A percentile compares a stretch with the other conserved stretches of the same genome.
Evolutionary conservation across 768 basidiomycete species (phyloP).

Genomic region (Lactarius pseudohatsudake): DNA sequence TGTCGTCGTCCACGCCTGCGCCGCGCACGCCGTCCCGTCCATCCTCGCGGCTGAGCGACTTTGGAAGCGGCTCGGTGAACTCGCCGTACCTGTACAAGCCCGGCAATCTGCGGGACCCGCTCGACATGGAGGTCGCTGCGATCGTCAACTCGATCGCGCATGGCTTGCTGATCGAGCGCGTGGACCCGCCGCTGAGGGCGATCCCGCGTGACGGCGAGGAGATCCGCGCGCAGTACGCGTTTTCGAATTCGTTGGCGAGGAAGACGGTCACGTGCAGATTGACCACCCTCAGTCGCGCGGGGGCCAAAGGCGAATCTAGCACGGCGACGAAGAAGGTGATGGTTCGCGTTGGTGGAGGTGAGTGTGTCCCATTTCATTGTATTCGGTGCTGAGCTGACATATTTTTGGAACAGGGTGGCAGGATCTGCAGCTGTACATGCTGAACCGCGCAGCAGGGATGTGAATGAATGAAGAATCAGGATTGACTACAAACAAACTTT

Average conservation of each 20-base stretch:
- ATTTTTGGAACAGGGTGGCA: slow-evolving; percentile 61
- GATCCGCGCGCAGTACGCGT: slow-evolving; percentile 79
- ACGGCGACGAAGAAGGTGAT: slow-evolving; percentile 78
- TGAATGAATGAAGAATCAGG: slow-evolving; percentile 38
- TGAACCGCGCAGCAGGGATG: slow-evolving; percentile 73
- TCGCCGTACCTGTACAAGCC: slow-evolving; percentile 65
- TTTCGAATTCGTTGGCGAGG: slow-evolving; percentile 67
- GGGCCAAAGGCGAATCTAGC: slow-evolving; percentile 40
- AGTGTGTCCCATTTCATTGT: not conserved
- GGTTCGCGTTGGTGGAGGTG: slow-evolving; percentile 84
- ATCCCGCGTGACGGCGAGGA: slow-evolving; percentile 74
- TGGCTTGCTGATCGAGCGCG: slow-evolving; percentile 71
- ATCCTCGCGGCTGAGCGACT: slow-evolving; percentile 61
- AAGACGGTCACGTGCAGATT: slow-evolving; percentile 79
- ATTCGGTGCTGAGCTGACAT: slow-evolving; percentile 1
- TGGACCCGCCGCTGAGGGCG: slow-evolving; percentile 71
- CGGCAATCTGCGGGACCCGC: slow-evolving; percentile 68
- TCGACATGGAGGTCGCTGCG: slow-evolving; percentile 75
- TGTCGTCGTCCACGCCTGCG: slow-evolving; percentile 40
- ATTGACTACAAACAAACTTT: slow-evolving; percentile 7
- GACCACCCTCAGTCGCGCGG: slow-evolving; percentile 69
- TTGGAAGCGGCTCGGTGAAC: slow-evolving; percentile 32
- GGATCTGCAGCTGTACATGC: slow-evolving; percentile 71
- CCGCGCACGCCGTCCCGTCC: slow-evolving; percentile 53
- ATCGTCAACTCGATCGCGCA: slow-evolving; percentile 77